phyloP scores from a whole-genome alignment of 2,329 filamentous ascomycete species.

The Macrophomina pseudophaseolina region DNA sequence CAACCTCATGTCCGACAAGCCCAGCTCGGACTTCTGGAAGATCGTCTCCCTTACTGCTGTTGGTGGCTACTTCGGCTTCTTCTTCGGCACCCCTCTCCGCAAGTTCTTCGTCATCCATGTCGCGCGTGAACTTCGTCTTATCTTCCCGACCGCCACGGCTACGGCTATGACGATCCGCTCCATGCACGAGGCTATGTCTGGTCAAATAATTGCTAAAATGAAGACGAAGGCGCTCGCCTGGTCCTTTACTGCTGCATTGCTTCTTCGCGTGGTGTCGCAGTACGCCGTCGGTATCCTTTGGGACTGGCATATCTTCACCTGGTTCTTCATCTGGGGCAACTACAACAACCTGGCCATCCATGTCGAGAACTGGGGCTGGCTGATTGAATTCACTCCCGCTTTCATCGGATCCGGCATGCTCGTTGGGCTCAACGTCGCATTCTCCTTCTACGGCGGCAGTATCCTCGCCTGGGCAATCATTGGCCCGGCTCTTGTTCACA shows the following conservation, averaged over 20 bases:
- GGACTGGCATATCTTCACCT: conserved; percentile 62
- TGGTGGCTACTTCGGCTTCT: conserved; percentile 68
- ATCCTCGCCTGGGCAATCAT: conserved; percentile 64
- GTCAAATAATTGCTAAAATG: conserved; percentile 57
- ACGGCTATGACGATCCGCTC: conserved; percentile 66
- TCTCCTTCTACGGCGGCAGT: conserved; percentile 63
- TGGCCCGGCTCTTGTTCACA: conserved; percentile 61
- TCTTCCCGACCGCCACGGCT: conserved; percentile 65
- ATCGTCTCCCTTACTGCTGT: conserved; percentile 66
- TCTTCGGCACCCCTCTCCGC: conserved; percentile 57
- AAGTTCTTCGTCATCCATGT: conserved; percentile 73
- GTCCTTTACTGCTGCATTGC: conserved; percentile 57
- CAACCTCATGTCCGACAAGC: conserved; percentile 54
- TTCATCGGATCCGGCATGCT: conserved; percentile 56
- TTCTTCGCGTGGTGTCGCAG: conserved; percentile 62
- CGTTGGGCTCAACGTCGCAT: conserved; percentile 62
- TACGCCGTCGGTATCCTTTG: conserved; percentile 66
- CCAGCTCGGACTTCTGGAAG: conserved; percentile 61
- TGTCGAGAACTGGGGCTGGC: conserved; percentile 67
- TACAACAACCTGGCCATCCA: conserved; percentile 56
- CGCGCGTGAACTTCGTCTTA: conserved; percentile 62
- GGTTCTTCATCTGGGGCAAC: conserved; percentile 62
- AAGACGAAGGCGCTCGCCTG: conserved; percentile 62
- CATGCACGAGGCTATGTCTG: conserved; percentile 64
- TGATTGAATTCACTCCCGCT: conserved; percentile 64